These are phyloP conservation scores for Phylloporus sp. DNA, from an alignment of 768 basidiomycete species.

Conservation along the genomic window DNA sequence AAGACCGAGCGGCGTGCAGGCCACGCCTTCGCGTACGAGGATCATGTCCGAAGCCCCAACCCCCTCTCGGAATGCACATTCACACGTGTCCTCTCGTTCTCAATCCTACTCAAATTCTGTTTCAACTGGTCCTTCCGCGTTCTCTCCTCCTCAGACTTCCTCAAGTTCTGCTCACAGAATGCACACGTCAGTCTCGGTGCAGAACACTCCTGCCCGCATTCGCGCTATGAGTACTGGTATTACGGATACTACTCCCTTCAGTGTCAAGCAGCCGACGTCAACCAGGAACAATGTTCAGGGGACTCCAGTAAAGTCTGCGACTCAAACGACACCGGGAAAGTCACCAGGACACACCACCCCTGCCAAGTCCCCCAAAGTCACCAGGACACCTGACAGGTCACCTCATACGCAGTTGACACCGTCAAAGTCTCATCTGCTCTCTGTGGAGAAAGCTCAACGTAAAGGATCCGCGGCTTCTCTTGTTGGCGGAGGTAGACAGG, in stretches of 20 bases:
- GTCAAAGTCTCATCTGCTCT: constrained; percentile 13
- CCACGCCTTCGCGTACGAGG: constrained; percentile 38
- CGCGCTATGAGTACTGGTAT: constrained; percentile 20
- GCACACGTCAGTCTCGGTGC: constrained; percentile 27
- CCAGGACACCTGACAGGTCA: constrained; percentile 19
- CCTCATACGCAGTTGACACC: constrained; percentile 21
- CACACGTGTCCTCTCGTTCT: constrained; percentile 18
- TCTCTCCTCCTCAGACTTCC: constrained; percentile 37
- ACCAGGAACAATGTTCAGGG: constrained; percentile 12
- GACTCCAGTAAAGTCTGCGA: constrained; percentile 11
- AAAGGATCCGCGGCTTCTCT: constrained; percentile 20
- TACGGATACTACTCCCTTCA: neutral
- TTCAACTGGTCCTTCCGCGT: constrained; percentile 17
- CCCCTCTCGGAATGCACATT: constrained; percentile 23
- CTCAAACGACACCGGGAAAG: constrained; percentile 20
- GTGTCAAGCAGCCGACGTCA: constrained; percentile 14
- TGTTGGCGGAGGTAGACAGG: constrained; percentile 14
- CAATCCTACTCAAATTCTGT: constrained; percentile 26
- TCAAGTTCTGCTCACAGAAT: constrained; percentile 36
- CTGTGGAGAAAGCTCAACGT: constrained; percentile 17
- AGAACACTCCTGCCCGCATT: constrained; percentile 7
- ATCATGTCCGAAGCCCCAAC: constrained; percentile 42
- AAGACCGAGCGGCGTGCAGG: constrained; percentile 23
- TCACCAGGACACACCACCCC: constrained; percentile 17
- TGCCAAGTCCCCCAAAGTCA: constrained; percentile 21